Base-by-base conservation (phyloP, 2,329 filamentous ascomycete genomes). In the Fusarium siculi region DNA sequence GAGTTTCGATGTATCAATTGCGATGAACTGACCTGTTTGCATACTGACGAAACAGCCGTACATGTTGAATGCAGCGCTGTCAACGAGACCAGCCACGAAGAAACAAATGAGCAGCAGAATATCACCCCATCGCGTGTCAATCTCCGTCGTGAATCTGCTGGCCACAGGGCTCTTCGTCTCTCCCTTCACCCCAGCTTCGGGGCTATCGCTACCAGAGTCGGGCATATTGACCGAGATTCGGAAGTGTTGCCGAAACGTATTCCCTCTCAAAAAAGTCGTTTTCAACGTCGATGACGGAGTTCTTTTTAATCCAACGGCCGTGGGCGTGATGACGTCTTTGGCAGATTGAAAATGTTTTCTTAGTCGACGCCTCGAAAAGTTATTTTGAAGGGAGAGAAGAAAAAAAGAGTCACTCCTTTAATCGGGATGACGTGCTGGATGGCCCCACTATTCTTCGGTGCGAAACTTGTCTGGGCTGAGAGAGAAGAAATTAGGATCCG, bases 1-100 rank as follows among this genome's bases (percentile, higher is more conserved):
- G 28, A 2, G 14, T 10, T 15, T 30, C n/a, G 50, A 28, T 16
- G 34, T 34, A 21, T 7, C 10, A 25, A 30, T 12, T 25, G 15
- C 34, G 9, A 61, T 46, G 30, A 7, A 55, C 73, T 59, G 19
- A 78, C 76, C 76, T 56, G 76, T 78, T 15, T 78, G 76, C 76
- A 78, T 78, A 72, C 76, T 78, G 52, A 78, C 76, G 67, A 78
- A 78, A 57, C 76, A 78, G 3, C 76, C 76, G 10, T 78, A 78
- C 76, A 78, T 73, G 64, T 76, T 78, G 32, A 78, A 78, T 3
- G 76, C 76, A 10, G 76, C 76, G 42, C 76, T 78, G 39, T 78
- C 76, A 9, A 78, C 76, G 3, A 78, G 68, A 23, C 76, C 76
- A 7, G 76, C 76, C 12, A 78, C 40, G 18, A 78, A 67, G 64